These are phyloP conservation scores for Crepidotus variabilis DNA, from an alignment of 768 basidiomycete genomes.

Conservation along the genomic window DNA sequence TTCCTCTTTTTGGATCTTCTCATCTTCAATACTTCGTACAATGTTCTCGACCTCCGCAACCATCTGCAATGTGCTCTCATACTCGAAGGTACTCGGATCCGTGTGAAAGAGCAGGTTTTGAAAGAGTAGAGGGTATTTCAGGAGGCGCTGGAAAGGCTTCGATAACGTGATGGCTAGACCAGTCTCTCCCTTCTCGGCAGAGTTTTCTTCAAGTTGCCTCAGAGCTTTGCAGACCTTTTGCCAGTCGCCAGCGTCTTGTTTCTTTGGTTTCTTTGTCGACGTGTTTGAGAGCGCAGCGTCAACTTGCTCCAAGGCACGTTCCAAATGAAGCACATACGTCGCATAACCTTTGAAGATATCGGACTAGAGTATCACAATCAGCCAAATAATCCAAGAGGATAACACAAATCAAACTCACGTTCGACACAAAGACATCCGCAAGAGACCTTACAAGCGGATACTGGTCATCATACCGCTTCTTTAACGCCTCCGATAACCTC, in stretches of 20 bases:
- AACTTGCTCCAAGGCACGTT: conserved; percentile 84
- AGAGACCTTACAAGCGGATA: conserved; percentile 90
- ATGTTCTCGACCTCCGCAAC: conserved; percentile 96
- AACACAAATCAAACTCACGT: conserved; percentile 52
- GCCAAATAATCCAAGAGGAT: conserved; percentile 1
- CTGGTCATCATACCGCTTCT: conserved; percentile 92
- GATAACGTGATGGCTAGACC: conserved; percentile 93
- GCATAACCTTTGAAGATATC: conserved; percentile 94
- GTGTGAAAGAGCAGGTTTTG: conserved; percentile 97
- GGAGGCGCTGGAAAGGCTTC: conserved; percentile 94
- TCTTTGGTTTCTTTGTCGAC: conserved; percentile 72
- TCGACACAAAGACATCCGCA: conserved; percentile 94
- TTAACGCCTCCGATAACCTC: conserved; percentile 77
- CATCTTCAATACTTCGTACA: conserved; percentile 95
- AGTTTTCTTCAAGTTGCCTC: conserved; percentile 74
- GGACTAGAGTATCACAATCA: conserved; percentile 45
- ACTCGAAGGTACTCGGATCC: conserved; percentile 95
- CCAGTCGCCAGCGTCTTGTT: conserved; percentile 78
- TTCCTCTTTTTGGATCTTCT: conserved; percentile 96
- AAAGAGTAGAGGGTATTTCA: conserved; percentile 96
- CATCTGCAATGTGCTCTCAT: conserved; percentile 94
- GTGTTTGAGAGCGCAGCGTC: conserved; percentile 72
- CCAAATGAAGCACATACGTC: conserved; percentile 90
- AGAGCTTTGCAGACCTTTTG: conserved; percentile 71
- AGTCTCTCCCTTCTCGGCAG: conserved; percentile 86